Percentiles rank a stretch among this genome's conserved stretches.
These are phyloP conservation scores for Cladosporium phlei DNA, from an alignment of 2,329 filamentous ascomycete genomes.

Conservation along the genomic window DNA sequence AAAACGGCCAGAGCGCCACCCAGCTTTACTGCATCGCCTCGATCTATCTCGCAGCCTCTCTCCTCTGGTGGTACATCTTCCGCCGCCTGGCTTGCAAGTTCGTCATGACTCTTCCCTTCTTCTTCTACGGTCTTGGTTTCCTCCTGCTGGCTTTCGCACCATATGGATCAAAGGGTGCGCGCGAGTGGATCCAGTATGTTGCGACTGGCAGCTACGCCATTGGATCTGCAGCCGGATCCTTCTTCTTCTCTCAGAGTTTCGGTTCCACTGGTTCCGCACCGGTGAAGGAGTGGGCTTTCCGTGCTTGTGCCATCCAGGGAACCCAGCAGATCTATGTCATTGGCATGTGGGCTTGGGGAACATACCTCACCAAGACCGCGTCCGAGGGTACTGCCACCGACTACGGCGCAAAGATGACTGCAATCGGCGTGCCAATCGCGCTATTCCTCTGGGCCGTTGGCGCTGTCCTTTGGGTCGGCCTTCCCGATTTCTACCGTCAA, in stretches of 20 bases:
- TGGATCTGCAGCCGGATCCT: slow-evolving; percentile 58
- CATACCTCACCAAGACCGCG: slow-evolving; percentile 23
- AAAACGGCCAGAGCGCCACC: slow-evolving; percentile 54
- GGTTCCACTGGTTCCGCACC: slow-evolving; percentile 51
- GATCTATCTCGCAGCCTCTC: slow-evolving; percentile 55
- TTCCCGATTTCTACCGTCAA: slow-evolving; percentile 64
- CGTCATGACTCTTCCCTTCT: slow-evolving; percentile 56
- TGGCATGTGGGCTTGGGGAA: slow-evolving; percentile 64
- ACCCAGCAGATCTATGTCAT: slow-evolving; percentile 63
- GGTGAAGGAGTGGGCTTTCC: slow-evolving; percentile 62
- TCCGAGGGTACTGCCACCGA: slow-evolving; percentile 4
- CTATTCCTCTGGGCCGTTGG: slow-evolving; percentile 55
- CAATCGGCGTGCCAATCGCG: slow-evolving; percentile 56
- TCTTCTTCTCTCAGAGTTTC: slow-evolving; percentile 63
- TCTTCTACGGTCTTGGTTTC: slow-evolving; percentile 60
- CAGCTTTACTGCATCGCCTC: slow-evolving; percentile 58
- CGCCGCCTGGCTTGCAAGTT: slow-evolving; percentile 54
- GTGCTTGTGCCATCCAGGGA: slow-evolving; percentile 62
- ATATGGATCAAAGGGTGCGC: slow-evolving; percentile 40
- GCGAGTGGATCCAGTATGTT: slow-evolving; percentile 56
- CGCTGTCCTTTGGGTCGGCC: slow-evolving; percentile 53
- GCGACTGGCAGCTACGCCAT: slow-evolving; percentile 59
- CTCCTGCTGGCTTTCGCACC: slow-evolving; percentile 59
- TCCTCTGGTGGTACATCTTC: slow-evolving; percentile 61
- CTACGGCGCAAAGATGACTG: slow-evolving; percentile 32